These are phyloP conservation scores for Erysimum cheiri DNA, from an alignment of 441 rosid species.

Conservation along the genomic window DNA sequence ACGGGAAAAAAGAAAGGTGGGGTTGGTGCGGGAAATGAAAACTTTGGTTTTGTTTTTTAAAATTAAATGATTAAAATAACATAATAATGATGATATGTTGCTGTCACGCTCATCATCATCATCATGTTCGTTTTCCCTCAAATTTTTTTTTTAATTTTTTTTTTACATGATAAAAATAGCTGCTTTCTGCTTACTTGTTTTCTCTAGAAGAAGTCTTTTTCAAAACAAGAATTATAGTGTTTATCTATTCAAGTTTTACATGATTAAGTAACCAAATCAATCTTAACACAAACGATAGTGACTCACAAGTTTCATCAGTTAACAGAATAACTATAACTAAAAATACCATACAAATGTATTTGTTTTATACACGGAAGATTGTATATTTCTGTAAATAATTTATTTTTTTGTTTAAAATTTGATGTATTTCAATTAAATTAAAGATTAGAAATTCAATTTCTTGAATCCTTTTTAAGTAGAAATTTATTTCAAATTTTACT, in stretches of 20 bases:
- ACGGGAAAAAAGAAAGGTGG: constrained; percentile 27
- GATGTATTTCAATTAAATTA: neutral
- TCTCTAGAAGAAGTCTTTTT: constrained; percentile 39
- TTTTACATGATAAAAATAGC: neutral
- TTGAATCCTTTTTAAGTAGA: neutral
- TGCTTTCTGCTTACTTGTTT: constrained; percentile 34
- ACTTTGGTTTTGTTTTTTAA: constrained; percentile 20
- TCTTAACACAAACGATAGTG: constrained; percentile 11
- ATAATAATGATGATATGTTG: constrained; percentile 62
- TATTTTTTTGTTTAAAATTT: too few species aligned
- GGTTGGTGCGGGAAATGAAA: constrained; percentile 36
- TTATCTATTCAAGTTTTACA: constrained; percentile 26
- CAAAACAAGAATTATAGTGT: constrained; percentile 22
- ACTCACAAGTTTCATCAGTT: neutral
- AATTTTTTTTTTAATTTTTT: constrained; percentile 16
- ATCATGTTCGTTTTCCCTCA: constrained; percentile 41
- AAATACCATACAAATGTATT: neutral
- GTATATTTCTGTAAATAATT: neutral
- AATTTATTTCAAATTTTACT: neutral
- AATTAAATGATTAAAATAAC: constrained; percentile 43
- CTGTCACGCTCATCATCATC: constrained; percentile 69
- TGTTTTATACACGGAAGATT: neutral
- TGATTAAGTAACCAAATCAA: constrained; percentile 12
- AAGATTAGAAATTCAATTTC: neutral
- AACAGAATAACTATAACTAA: neutral